Conservation (phyloP, 257 asterid genomes). For the Thymus mandschuricus region DNA sequence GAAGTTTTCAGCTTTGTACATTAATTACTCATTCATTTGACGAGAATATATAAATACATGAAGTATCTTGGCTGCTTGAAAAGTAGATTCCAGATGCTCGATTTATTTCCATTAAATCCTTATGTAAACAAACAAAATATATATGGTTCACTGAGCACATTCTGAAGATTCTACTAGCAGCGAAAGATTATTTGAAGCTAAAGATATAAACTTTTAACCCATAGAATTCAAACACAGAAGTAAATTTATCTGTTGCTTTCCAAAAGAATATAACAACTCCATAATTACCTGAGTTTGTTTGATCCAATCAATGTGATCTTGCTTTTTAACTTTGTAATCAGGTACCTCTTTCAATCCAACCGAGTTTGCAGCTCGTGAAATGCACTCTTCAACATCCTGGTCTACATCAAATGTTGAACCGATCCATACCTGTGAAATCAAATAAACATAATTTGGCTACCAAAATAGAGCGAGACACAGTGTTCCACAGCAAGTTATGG, state of each 20-base stretch:
- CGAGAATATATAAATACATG: no score
- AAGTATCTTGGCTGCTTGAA: no score
- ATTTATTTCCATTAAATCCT: no score
- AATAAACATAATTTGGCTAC: slow-evolving; percentile 17
- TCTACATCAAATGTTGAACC: slow-evolving; percentile 57
- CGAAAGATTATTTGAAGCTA: not conserved
- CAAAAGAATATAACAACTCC: not conserved
- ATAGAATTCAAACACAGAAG: not conserved
- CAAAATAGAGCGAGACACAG: not conserved
- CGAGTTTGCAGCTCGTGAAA: slow-evolving; percentile 77
- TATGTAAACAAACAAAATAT: not conserved
- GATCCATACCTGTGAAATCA: slow-evolving; percentile 62
- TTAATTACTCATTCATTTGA: no score
- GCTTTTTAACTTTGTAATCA: slow-evolving; percentile 58
- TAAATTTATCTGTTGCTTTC: not conserved
- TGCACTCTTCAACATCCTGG: slow-evolving; percentile 76
- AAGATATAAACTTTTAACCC: not conserved
- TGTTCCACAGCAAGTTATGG: slow-evolving; percentile 6
- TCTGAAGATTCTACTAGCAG: not conserved
- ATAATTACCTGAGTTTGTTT: slow-evolving; percentile 62
- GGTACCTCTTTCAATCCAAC: slow-evolving; percentile 79
- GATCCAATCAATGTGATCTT: slow-evolving; percentile 83
- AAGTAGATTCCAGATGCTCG: no score
- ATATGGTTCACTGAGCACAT: not conserved
- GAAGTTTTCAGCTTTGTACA: no score